phyloP scores from a whole-genome alignment of 768 basidiomycete genomes.

The Multifurca ochricompacta region DNA sequence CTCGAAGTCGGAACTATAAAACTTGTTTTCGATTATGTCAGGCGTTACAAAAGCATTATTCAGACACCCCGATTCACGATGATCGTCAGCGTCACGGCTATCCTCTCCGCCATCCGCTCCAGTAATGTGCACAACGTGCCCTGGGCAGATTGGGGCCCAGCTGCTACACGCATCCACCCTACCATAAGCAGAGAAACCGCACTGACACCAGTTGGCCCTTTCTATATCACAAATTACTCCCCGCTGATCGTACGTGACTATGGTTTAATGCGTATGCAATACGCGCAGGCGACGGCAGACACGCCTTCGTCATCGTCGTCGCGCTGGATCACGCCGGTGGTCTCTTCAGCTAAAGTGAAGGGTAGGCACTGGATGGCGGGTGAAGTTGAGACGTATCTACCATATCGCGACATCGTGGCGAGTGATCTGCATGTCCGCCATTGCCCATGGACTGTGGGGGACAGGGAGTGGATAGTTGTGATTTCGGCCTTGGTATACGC shows the following conservation, averaged over 20 bases:
- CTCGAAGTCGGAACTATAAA: background rate
- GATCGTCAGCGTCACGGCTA: background rate
- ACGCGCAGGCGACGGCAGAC: background rate
- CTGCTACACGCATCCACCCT: background rate
- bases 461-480: background rate
- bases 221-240: background rate
- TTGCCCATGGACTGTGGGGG: background rate
- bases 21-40: background rate
- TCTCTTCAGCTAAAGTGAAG: background rate
- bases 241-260: background rate
- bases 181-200: background rate
- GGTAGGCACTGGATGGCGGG: background rate
- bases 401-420: background rate
- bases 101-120: background rate
- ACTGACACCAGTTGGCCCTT: background rate
- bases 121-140: background rate
- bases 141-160: conserved; percentile 2
- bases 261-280: background rate
- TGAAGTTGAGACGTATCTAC: background rate
- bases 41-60: background rate
- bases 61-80: background rate
- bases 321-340: background rate
- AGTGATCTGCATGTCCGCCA: background rate
- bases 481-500: background rate
- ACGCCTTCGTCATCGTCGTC: background rate